Percentiles rank a stretch among this genome's conserved stretches.
These are phyloP conservation scores for Cornus suecica DNA, from an alignment of 148 eudicot species.

Conservation along the genomic window DNA sequence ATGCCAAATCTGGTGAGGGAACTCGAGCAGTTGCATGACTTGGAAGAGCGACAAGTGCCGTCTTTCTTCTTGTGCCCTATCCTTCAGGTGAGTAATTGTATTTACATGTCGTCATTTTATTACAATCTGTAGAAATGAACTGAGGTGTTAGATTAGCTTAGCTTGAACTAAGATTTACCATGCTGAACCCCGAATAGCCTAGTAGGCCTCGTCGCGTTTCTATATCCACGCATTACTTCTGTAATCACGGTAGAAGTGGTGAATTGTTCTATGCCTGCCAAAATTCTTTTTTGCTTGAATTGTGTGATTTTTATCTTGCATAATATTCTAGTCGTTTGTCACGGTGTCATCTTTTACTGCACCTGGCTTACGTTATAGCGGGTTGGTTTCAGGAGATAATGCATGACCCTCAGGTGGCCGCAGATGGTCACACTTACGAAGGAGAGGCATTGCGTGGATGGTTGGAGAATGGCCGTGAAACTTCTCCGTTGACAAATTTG, in stretches of 20 bases:
- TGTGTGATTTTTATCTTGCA: not conserved
- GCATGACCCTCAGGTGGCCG: constrained; percentile 86
- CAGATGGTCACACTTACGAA: constrained; percentile 89
- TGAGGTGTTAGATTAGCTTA: no score
- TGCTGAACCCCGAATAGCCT: no score
- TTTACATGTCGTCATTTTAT: not conserved
- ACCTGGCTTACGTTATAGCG: not conserved
- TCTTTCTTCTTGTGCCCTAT: constrained; percentile 80
- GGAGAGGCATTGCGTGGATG: constrained; percentile 64
- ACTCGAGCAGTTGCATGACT: constrained; percentile 57
- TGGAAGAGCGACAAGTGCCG: constrained; percentile 61
- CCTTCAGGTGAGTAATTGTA: constrained; percentile 40
- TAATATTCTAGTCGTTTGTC: not conserved
- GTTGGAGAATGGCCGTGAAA: constrained; percentile 68
- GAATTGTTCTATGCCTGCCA: not conserved
- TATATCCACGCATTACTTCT: not conserved
- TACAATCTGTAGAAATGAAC: no score
- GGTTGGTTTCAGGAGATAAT: constrained; percentile 65
- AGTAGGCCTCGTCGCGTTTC: not conserved
- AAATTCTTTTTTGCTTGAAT: not conserved
- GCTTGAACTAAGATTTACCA: no score
- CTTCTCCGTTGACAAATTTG: constrained; percentile 91
- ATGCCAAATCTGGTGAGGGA: constrained; percentile 60
- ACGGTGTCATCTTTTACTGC: not conserved
- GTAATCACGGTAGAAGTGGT: not conserved